Evolutionary conservation across 805 yeast species (phyloP).

Genomic region (Schwanniomyces occidentalis): DNA sequence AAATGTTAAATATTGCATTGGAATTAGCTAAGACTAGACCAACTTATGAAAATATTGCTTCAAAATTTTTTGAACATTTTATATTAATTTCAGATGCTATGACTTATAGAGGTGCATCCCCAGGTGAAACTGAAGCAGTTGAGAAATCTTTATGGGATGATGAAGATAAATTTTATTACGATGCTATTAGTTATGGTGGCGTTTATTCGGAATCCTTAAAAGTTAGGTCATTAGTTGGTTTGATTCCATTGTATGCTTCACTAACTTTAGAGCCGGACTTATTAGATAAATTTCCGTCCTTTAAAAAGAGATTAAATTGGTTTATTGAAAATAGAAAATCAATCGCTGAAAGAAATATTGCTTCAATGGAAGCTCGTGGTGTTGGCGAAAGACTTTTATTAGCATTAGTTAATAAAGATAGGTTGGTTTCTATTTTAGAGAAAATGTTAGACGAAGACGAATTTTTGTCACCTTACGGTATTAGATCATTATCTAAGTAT

Average conservation of each 20-base stretch:
- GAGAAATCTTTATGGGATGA: conserved; percentile 85
- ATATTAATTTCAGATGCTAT: conserved; percentile 89
- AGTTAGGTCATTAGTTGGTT: conserved; percentile 85
- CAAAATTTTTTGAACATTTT: conserved; percentile 92
- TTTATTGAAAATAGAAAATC: conserved; percentile 67
- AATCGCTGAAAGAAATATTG: conserved; percentile 79
- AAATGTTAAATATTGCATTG: conserved; percentile 88
- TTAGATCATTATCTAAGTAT: conserved; percentile 82
- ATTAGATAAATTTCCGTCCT: conserved; percentile 73
- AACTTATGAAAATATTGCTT: conserved; percentile 90
- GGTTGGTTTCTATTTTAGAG: conserved; percentile 71
- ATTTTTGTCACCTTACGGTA: conserved; percentile 81
- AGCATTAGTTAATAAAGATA: conserved; percentile 77
- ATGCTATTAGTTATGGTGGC: conserved; percentile 87
- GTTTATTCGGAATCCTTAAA: conserved; percentile 67
- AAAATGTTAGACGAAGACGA: conserved; percentile 85
- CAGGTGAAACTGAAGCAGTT: conserved; percentile 40
- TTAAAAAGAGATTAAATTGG: conserved; percentile 83
- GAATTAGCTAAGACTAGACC: conserved; percentile 84
- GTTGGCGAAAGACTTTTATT: conserved; percentile 78
- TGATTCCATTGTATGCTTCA: conserved; percentile 88
- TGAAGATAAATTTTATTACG: conserved; percentile 83
- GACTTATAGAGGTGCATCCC: conserved; percentile 58
- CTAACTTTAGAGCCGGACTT: conserved; percentile 85
- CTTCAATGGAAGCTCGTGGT: conserved; percentile 79